A percentile compares a stretch with the other conserved stretches of the same genome.
Evolutionary conservation across 441 rosid genomes (phyloP).

Genomic region (Gossypium schwendimanii): DNA sequence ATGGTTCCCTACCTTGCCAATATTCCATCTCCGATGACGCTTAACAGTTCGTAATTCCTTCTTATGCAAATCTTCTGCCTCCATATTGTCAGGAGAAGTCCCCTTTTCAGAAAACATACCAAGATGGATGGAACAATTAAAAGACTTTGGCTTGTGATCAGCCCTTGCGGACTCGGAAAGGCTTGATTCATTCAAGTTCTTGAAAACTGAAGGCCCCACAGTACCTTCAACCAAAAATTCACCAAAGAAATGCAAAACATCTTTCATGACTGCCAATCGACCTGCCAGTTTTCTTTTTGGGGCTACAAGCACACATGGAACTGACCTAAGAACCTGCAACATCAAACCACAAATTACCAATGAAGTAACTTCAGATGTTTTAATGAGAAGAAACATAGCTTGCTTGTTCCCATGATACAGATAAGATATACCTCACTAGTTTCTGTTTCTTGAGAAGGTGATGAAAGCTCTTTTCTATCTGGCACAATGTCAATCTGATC

Average conservation of each 20-base stretch:
- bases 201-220: slow-evolving; percentile 87
- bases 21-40: slow-evolving; percentile 88
- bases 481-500: slow-evolving; percentile 55
- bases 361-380: slow-evolving; percentile 7
- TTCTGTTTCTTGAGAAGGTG: slow-evolving; percentile 64
- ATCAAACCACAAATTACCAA: slow-evolving; percentile 23
- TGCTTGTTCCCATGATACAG: slow-evolving; percentile 6
- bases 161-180: slow-evolving; percentile 48
- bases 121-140: slow-evolving; percentile 47
- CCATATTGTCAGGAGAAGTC: slow-evolving; percentile 34
- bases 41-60: slow-evolving; percentile 55
- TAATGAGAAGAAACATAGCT: neutral
- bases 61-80: slow-evolving; percentile 40
- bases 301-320: slow-evolving; percentile 83
- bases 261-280: slow-evolving; percentile 74
- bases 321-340: slow-evolving; percentile 71
- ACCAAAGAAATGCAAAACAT: slow-evolving; percentile 83
- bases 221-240: slow-evolving; percentile 93
- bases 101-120: slow-evolving; percentile 42
- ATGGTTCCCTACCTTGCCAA: slow-evolving; percentile 57
- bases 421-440: slow-evolving; percentile 61
- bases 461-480: slow-evolving; percentile 49
- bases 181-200: slow-evolving; percentile 46
- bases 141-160: slow-evolving; percentile 54
- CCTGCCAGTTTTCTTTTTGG: slow-evolving; percentile 96